Conservation (phyloP, 352 stramenopile species). For the Pythium monospermum region DNA sequence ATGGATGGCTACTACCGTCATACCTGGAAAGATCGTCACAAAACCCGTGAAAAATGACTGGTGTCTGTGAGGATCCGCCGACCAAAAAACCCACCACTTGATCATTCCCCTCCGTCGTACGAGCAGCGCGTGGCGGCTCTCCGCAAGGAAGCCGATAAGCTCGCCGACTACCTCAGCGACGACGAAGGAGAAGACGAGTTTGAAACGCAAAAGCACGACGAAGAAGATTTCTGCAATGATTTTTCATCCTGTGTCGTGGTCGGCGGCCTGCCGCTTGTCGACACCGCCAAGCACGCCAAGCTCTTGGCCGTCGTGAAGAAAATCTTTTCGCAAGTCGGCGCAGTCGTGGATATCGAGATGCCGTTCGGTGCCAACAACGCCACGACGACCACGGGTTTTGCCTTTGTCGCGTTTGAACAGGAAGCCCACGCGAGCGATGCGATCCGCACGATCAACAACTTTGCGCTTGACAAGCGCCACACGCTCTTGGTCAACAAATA, state of each 20-base stretch:
- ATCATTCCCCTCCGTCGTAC: constrained; percentile 59
- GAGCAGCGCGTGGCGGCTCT: constrained; percentile 75
- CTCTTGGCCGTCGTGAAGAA: constrained; percentile 82
- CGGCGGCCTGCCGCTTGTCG: constrained; percentile 68
- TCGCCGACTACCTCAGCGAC: constrained; percentile 79
- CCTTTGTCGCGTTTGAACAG: constrained; percentile 79
- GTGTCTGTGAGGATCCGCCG: neutral
- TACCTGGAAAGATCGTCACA: too few species aligned
- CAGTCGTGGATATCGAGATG: constrained; percentile 78
- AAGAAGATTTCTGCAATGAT: constrained; percentile 76
- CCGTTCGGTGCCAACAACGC: constrained; percentile 47
- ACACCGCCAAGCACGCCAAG: constrained; percentile 78
- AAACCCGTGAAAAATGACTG: too few species aligned
- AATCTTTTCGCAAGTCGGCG: constrained; percentile 80
- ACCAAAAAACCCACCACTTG: neutral
- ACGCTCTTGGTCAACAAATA: constrained; percentile 93
- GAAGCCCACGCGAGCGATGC: constrained; percentile 72
- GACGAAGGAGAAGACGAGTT: constrained; percentile 70
- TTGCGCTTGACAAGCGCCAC: constrained; percentile 96
- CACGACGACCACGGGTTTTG: constrained; percentile 76
- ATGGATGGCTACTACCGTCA: too few species aligned
- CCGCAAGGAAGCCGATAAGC: constrained; percentile 64
- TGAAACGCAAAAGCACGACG: constrained; percentile 54
- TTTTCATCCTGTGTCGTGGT: constrained; percentile 79
- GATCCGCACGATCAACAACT: constrained; percentile 83